These are phyloP conservation scores for Hemerocallis citrina DNA, from an alignment of 106 monocot genomes.

Conservation along the genomic window DNA sequence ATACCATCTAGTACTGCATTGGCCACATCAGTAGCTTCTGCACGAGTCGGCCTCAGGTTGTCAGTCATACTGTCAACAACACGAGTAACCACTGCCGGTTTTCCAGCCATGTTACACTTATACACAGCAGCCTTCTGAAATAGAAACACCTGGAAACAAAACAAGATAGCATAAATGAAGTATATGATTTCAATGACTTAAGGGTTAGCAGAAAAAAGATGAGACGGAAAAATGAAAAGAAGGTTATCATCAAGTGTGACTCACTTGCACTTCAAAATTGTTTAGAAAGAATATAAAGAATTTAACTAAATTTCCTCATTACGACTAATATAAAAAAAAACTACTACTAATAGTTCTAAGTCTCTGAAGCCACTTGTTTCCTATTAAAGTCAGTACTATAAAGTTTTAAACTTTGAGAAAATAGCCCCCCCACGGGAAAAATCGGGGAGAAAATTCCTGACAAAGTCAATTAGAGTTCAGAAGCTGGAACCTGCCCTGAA, in stretches of 20 bases:
- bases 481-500: too few relatives aligned
- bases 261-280: neutral
- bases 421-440: neutral
- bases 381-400: neutral
- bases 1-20: slow-evolving; percentile 98
- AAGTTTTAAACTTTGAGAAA: neutral
- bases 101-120: slow-evolving; percentile 97
- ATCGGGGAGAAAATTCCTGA: neutral
- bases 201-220: neutral
- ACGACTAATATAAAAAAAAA: neutral
- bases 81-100: slow-evolving; percentile 88
- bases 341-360: neutral
- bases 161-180: slow-evolving; percentile 4
- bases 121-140: slow-evolving; percentile 94
- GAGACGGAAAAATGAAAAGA: neutral
- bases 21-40: slow-evolving; percentile 97
- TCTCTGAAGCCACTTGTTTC: neutral
- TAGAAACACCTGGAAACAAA: slow-evolving; percentile 67
- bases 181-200: neutral
- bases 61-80: slow-evolving; percentile 98
- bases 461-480: too few relatives aligned
- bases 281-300: neutral
- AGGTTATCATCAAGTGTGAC: neutral
- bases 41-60: slow-evolving; percentile 93
- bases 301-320: too few relatives aligned